Percentiles rank a stretch among this genome's conserved stretches.
These are phyloP conservation scores for Penicillium sp. DNA, from an alignment of 2,329 filamentous ascomycete species.

Conservation along the genomic window DNA sequence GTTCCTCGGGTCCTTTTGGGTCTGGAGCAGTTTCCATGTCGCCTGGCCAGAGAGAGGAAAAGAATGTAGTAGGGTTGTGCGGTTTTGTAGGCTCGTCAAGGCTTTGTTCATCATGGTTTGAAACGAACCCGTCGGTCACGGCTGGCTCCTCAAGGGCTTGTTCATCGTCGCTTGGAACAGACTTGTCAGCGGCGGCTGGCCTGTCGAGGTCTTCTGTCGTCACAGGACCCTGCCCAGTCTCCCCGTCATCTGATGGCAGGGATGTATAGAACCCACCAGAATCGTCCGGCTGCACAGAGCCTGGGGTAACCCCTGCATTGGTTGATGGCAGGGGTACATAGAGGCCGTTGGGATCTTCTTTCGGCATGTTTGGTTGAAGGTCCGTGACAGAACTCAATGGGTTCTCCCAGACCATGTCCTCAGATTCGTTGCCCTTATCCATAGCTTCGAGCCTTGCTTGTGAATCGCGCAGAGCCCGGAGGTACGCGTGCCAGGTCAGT, in stretches of 20 bases:
- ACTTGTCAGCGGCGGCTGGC: background rate
- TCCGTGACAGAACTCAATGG: constrained; percentile 20
- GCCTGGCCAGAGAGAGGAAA: background rate
- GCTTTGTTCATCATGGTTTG: background rate
- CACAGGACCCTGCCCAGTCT: background rate
- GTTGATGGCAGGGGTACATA: constrained; percentile 5
- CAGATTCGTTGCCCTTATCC: background rate
- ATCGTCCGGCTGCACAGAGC: background rate
- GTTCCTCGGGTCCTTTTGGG: background rate
- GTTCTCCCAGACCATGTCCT: constrained; percentile 28
- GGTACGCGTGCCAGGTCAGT: constrained; percentile 61
- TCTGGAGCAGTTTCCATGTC: background rate
- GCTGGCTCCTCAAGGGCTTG: background rate
- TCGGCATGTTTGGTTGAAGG: constrained; percentile 1
- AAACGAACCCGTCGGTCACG: background rate
- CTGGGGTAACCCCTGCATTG: background rate
- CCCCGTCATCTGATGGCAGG: background rate
- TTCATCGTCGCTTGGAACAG: background rate
- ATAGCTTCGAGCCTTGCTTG: constrained; percentile 23
- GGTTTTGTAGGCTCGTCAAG: background rate
- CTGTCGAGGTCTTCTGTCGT: background rate
- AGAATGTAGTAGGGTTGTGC: background rate
- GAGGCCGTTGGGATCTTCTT: constrained; percentile 6
- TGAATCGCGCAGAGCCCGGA: constrained; percentile 42
- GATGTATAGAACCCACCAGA: background rate